phyloP scores from a whole-genome alignment of 2,329 filamentous ascomycete genomes.

The Dryadomyces quercus-mongolicae region DNA sequence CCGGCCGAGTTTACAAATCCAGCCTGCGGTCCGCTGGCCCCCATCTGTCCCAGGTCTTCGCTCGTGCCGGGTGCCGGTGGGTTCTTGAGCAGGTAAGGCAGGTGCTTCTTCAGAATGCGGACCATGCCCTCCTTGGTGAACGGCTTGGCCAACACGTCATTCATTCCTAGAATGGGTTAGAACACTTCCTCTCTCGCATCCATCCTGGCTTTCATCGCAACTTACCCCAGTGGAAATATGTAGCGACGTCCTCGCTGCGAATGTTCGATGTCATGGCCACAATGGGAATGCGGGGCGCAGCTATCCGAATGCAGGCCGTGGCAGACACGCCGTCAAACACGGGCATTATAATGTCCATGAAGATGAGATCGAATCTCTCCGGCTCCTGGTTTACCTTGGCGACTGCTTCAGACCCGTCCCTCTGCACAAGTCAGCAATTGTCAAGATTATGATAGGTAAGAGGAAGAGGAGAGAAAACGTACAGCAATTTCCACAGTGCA shows the following conservation, averaged over 20 bases:
- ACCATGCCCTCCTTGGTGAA: constrained; percentile 85
- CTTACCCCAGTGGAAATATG: constrained; percentile 94
- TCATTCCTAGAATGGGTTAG: constrained; percentile 64
- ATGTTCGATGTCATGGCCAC: constrained; percentile 99
- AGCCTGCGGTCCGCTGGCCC: not conserved
- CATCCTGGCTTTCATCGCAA: constrained; percentile 4
- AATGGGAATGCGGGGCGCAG: constrained; percentile 71
- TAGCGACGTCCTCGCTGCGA: constrained; percentile 86
- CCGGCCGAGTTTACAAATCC: constrained; percentile 18
- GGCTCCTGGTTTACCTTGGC: constrained; percentile 56
- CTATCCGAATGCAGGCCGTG: constrained; percentile 83
- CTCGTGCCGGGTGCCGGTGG: constrained; percentile 27
- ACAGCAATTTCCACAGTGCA: constrained; percentile 58
- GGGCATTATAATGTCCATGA: constrained; percentile 97
- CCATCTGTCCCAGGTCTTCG: constrained; percentile 23
- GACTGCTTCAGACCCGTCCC: constrained; percentile 88
- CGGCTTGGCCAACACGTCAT: constrained; percentile 91
- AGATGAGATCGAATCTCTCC: constrained; percentile 52
- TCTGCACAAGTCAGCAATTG: constrained; percentile 13
- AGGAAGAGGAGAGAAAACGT: constrained; percentile 9
- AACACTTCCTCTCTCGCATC: not conserved
- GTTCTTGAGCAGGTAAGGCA: constrained; percentile 70
- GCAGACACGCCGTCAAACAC: constrained; percentile 90
- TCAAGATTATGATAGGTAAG: not conserved
- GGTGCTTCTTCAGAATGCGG: constrained; percentile 76